Evolutionary conservation across 2,329 filamentous ascomycete genomes (phyloP).

Genomic region (Botrytis squamosa): DNA sequence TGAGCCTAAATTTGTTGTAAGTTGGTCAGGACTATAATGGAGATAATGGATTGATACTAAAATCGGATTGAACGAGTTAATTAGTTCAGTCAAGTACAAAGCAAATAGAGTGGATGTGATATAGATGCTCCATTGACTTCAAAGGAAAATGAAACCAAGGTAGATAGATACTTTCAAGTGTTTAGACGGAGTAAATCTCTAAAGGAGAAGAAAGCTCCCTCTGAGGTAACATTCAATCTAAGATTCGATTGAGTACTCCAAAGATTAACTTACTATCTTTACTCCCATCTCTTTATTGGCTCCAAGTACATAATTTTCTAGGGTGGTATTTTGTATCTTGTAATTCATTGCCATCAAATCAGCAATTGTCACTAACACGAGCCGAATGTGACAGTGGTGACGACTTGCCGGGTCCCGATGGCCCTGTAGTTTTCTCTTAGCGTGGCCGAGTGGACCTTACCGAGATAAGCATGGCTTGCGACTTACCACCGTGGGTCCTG

Average conservation of each 20-base stretch:
- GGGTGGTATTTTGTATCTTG: not conserved
- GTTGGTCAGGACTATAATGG: not conserved
- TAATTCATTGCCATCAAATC: not conserved
- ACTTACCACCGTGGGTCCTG: conserved; percentile 3
- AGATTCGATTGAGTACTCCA: not conserved
- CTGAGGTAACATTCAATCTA: not conserved
- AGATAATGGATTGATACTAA: not conserved
- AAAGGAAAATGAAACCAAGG: not conserved
- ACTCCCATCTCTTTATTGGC: not conserved
- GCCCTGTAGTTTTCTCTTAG: conserved; percentile 9
- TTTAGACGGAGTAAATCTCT: not conserved
- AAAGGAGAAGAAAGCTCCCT: not conserved
- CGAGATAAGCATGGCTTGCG: conserved; percentile 14
- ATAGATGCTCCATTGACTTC: not conserved
- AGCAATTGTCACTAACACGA: not conserved
- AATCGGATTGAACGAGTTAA: not conserved
- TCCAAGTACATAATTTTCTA: not conserved
- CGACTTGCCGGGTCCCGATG: conserved; percentile 11
- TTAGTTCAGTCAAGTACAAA: not conserved
- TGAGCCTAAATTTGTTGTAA: not conserved
- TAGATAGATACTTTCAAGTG: not conserved
- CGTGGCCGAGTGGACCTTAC: conserved; percentile 7
- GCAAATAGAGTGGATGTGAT: not conserved
- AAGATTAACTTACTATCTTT: not conserved
- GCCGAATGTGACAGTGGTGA: conserved; percentile 14